These are phyloP conservation scores for Cardiospermum halicacabum DNA, from an alignment of 345 rosid species.

Conservation along the genomic window DNA sequence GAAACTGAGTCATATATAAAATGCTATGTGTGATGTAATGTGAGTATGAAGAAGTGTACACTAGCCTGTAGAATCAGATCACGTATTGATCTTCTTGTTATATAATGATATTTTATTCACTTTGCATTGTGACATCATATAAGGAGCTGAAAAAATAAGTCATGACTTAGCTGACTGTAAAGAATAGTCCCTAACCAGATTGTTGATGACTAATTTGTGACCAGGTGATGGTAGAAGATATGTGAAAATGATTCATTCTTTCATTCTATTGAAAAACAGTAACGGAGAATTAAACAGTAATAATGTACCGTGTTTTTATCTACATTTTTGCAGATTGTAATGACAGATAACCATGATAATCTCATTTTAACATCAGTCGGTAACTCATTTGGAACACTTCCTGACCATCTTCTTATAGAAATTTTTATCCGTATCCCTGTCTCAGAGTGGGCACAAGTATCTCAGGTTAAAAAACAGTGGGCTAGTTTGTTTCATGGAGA, in stretches of 20 bases:
- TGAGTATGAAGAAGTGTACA: background rate
- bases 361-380: conserved; percentile 24
- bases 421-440: conserved; percentile 69
- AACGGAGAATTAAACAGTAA: background rate
- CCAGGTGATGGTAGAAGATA: too few relatives aligned
- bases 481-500: conserved; percentile 62
- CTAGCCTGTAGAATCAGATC: too few relatives aligned
- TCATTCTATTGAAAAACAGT: too few relatives aligned
- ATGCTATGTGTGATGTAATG: background rate
- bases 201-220: background rate
- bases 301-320: background rate
- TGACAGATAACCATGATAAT: conserved; percentile 35
- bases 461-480: conserved; percentile 76
- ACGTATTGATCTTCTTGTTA: background rate
- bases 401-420: conserved; percentile 74
- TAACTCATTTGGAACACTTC: conserved; percentile 52
- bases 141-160: too few relatives aligned
- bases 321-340: conserved; percentile 40
- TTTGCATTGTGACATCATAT: too few relatives aligned
- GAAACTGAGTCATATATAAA: background rate
- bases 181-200: background rate
- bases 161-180: background rate
- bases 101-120: background rate
- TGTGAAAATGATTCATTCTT: too few relatives aligned
- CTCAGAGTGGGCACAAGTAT: conserved; percentile 51